These are phyloP conservation scores for Neurospora pannonica DNA, from an alignment of 495 filamentous ascomycete species.

Conservation along the genomic window DNA sequence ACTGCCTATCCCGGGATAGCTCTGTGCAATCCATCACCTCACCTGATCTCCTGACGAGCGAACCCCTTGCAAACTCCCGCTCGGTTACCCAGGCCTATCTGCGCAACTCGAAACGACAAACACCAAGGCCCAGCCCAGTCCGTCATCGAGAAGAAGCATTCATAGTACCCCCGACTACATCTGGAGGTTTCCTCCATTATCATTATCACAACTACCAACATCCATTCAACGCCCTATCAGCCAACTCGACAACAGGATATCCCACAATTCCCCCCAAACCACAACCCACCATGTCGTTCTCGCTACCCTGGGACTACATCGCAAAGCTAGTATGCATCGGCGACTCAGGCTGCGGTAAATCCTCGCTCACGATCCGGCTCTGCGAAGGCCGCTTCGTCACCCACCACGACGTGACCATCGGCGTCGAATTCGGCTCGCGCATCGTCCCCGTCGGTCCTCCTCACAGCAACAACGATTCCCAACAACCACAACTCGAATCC, in stretches of 20 bases:
- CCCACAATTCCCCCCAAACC: neutral
- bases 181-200: neutral
- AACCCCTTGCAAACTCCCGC: neutral
- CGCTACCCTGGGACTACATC: conserved; percentile 86
- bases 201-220: neutral
- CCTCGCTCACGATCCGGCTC: conserved; percentile 79
- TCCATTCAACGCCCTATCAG: neutral
- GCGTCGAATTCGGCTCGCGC: conserved; percentile 91
- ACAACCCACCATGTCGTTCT: conserved; percentile 29
- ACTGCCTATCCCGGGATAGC: neutral
- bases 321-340: conserved; percentile 97
- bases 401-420: conserved; percentile 94
- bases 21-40: neutral
- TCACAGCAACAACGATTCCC: conserved; percentile 25
- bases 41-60: neutral
- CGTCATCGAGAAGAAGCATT: neutral
- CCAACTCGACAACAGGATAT: neutral
- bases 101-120: neutral
- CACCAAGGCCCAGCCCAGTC: neutral
- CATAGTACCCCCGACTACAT: neutral
- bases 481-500: neutral
- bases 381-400: conserved; percentile 93
- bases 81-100: neutral
- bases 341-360: conserved; percentile 90
- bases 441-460: conserved; percentile 89